Base-by-base conservation (phyloP, 352 stramenopile genomes). In the Globisporangium takayamanum region DNA sequence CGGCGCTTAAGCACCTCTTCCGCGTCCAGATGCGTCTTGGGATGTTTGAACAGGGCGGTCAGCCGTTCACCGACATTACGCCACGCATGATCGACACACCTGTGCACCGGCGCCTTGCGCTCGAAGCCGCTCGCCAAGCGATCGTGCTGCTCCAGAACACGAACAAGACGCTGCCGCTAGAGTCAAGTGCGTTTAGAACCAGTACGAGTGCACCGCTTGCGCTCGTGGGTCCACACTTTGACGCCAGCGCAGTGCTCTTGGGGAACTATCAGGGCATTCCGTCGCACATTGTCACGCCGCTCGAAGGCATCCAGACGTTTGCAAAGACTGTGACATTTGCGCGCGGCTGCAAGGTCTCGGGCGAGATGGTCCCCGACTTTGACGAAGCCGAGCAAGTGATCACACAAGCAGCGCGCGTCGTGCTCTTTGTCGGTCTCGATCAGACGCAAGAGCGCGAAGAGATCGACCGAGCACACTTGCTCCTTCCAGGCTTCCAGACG, bases 121-220 rank as follows among this genome's bases (percentile, higher is more conserved):
- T 88, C 6, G 79, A 92, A 52, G 84, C 83, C 2, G 76, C 82
- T 20, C 64, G 53, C 0, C 84, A 97, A 51, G 81, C 74, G 28
- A 69, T 98, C 26, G 88, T 97, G 26, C 58, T 98, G 12, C 73
- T 98, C 12, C 96, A 97, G 68, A 98, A 98, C 67, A 63, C 80
- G 3, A 54, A 64, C 16, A 60, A 57, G 0, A 49, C 68, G n/a
- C 67, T 97, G 7, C 89, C 89, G n/a, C 47, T 97, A 22, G 48
- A 62, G 1, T 15, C 51, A 0, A 53, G 47, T 28, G 18, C 28
- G 11, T 84, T 74, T 39, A 42, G 30, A 4, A 5, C 28, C 28
- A 33, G 5, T 5, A 5, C 28, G 28, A 57, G 59, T n/a, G 41
- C 18, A 15, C 48, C 54, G 15, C 59, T 96, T 25, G 85, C 76